Conservation (phyloP, 139 green algal species). For the Limnomonas spitsbergensis region DNA sequence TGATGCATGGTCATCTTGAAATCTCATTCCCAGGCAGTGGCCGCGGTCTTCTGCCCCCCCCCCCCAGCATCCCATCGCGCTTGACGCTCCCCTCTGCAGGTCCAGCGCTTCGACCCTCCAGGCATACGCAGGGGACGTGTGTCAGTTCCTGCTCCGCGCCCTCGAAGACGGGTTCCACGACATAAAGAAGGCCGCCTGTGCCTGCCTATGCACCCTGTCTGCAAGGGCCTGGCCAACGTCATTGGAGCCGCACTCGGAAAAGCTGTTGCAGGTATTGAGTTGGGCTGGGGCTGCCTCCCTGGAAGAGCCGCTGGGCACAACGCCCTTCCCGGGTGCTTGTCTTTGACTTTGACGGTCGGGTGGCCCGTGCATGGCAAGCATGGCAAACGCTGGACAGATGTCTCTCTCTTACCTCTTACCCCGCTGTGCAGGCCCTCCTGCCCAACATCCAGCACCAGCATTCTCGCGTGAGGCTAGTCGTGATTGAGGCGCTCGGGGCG, state of each 20-base stretch:
- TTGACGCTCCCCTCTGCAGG: too few species aligned
- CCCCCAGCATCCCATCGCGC: too few species aligned
- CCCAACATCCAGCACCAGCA: conserved; percentile 62
- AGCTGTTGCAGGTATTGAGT: conserved; percentile 22
- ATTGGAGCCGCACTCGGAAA: conserved; percentile 37
- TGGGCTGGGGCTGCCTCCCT: too few species aligned
- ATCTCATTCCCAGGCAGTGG: too few species aligned
- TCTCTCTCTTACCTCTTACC: too few species aligned
- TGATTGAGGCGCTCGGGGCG: conserved; percentile 30
- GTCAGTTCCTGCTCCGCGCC: conserved; percentile 37
- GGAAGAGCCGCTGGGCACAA: too few species aligned
- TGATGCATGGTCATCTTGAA: too few species aligned
- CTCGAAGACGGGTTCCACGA: conserved; percentile 72
- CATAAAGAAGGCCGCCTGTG: conserved; percentile 64
- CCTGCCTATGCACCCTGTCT: conserved; percentile 26
- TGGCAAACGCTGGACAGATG: too few species aligned
- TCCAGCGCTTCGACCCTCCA: not conserved
- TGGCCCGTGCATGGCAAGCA: too few species aligned
- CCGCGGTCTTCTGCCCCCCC: too few species aligned
- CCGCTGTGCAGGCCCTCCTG: conserved; percentile 25
- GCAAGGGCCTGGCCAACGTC: not conserved
- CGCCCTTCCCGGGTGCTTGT: too few species aligned
- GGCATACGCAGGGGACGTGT: conserved; percentile 24
- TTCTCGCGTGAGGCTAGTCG: conserved; percentile 51
- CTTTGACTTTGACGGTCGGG: too few species aligned